Evolutionary conservation across 2,329 filamentous ascomycete genomes (phyloP), one percentile per base, ranked within the genome.

Genomic region (Tolypocladium sp.): DNA sequence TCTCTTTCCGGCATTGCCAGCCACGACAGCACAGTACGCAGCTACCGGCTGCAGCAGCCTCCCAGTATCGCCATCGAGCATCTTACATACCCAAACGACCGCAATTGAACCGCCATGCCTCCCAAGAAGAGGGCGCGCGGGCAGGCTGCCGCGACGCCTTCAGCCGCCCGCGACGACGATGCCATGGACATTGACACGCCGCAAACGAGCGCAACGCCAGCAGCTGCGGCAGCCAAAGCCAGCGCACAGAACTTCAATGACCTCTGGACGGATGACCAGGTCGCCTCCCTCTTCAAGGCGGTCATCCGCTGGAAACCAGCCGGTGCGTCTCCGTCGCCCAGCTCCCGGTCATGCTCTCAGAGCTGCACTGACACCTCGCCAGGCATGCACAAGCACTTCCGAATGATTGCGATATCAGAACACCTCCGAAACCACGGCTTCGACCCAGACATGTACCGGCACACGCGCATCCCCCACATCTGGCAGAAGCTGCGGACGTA

Each of bases 271-370:
- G 92, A 96, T 68, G 93, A 97, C 69, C 94, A 99, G 73, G 89
- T 96, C 65, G 92, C 91, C 1, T 92, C 91, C 46, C 81, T 99
- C 1, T 91, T 96, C 76, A 97, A 97, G 71, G 91, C 87, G 57
- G 88, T 97, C 65, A 92, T 97, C 64, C 84, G 87, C 70, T 96
- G 90, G 89, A 99, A 99, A 71, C 94, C 94, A n/a, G 93, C 93
- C 46, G 93, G 92, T 91, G 70, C 64, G 70, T 62, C 30, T 35
- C 42, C 30, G 20, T 25, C 22, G 20, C 38, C 27, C 37, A 37
- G 55, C 8, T 46, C n/a, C 35, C 22, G 15, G 20, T 41, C 55
- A 20, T 57, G 30, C 4, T 22, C 13, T 27, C 25, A 2, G 20
- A 27, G 8, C 15, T 33, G 17, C 33, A 58, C 61, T 59, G 61